A percentile compares a stretch with the other conserved stretches of the same genome.
phyloP scores from a whole-genome alignment of 345 rosid genomes.

The Rhodamnia rubescens region DNA sequence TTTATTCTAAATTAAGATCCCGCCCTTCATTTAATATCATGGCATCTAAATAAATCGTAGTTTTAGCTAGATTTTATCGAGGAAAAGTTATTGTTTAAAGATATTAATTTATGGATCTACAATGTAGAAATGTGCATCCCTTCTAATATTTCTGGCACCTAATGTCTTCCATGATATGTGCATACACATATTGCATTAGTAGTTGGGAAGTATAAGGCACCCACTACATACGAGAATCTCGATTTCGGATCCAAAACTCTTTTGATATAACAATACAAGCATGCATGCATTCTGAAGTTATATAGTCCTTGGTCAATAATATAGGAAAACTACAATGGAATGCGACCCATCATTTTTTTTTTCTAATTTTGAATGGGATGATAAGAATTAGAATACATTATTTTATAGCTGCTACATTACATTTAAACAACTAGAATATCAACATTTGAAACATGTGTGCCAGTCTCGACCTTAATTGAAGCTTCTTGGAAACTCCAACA shows the following conservation, averaged over 20 bases:
- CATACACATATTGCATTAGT: not conserved
- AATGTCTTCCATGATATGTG: not conserved
- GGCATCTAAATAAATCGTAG: too few species aligned
- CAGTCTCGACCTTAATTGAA: not conserved
- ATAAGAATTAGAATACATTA: not conserved
- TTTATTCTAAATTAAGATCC: not conserved
- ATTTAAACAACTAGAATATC: not conserved
- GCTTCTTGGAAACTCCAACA: not conserved
- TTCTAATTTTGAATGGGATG: not conserved
- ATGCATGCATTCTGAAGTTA: not conserved
- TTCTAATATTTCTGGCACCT: not conserved
- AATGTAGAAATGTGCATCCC: not conserved
- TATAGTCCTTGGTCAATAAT: not conserved
- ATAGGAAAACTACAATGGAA: not conserved
- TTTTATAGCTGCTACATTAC: not conserved
- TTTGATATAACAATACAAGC: not conserved
- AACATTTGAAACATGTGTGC: not conserved
- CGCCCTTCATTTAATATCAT: not conserved
- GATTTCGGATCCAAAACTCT: not conserved
- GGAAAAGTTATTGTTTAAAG: not conserved
- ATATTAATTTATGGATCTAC: too few species aligned
- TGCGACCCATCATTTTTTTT: not conserved
- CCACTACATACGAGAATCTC: not conserved
- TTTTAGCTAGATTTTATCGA: not conserved
- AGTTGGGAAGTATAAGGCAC: not conserved